Base-by-base conservation (phyloP, 2,329 filamentous ascomycete species). In the Colletotrichum graminicola region DNA sequence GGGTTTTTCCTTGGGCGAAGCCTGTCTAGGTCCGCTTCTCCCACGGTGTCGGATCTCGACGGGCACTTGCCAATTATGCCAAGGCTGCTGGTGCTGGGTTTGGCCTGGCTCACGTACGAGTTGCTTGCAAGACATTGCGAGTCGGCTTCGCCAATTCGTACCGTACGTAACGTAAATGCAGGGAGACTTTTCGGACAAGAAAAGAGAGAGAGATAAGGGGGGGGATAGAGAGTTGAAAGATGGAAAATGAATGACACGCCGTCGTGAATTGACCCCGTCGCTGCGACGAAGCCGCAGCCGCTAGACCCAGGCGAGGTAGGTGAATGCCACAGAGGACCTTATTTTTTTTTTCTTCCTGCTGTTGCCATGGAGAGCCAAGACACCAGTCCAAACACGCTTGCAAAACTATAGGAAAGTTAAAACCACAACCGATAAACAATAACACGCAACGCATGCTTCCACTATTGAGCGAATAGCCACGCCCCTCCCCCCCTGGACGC, bases 331-430 rank as follows among this genome's bases (percentile, higher is more conserved):
- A 56, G 43, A 34, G 26, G 41, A 41, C 1, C 18, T 45, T 16
- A 21, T 10, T 45, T n/a, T 41, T n/a, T n/a, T n/a, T n/a, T n/a
- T n/a, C n/a, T n/a, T n/a, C n/a, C 29, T 29, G 14, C 45, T 67
- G 68, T 71, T 71, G 68, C 68, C 64, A 32, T 68, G 65, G 64
- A 39, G 52, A 71, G 63, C 55, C 63, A 52, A 51, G 45, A 39
- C 23, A 62, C 39, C 43, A 51, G 32, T 39, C 59, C n/a, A 62
- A 36, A 18, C 36, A 56, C 54, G 8, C 34, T 39, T 23, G 34
- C 26, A 16, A 23, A 23, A 56, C 21, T 39, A 32, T 61, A 51
- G 32, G 14, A 18, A 21, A 51, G 34, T 36, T 10, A 10, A 36
- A 10, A 55, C 41, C 26, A 47, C 29, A 29, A 63, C 47, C 55